phyloP scores from a whole-genome alignment of 192 early-diverging fungal species.

The Coemansia sp. region DNA sequence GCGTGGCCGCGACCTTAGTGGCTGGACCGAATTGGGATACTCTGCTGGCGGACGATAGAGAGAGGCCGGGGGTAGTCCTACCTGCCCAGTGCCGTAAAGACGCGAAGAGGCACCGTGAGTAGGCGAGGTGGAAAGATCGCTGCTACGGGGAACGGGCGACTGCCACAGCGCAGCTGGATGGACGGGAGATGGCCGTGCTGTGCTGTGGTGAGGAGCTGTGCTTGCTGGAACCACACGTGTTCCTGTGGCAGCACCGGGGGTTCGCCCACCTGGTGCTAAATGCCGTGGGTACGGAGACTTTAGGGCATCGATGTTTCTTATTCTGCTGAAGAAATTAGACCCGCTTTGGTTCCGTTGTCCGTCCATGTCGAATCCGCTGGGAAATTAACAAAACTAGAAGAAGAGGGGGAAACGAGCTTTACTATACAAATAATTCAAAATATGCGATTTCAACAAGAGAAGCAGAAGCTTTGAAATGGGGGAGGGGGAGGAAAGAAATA shows the following conservation, averaged over 20 bases:
- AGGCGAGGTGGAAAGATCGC: conserved; percentile 10
- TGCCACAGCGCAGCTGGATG: conserved; percentile 21
- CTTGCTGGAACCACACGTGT: conserved; percentile 11
- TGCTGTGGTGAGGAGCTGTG: neutral
- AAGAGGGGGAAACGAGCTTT: neutral
- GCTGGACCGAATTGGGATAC: conserved; percentile 43
- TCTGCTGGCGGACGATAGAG: conserved; percentile 25
- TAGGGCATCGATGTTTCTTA: conserved; percentile 37
- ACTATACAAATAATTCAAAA: conserved; percentile 3
- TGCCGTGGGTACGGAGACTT: conserved; percentile 45
- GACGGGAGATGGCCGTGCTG: conserved; percentile 16
- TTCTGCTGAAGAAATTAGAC: conserved; percentile 40
- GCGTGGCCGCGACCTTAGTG: conserved; percentile 21
- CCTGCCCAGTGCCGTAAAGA: neutral
- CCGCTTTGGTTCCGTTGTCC: conserved; percentile 17
- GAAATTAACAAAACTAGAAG: neutral
- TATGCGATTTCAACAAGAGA: neutral
- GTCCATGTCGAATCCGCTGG: conserved; percentile 20
- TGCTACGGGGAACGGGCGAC: conserved; percentile 11
- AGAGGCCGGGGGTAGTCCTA: neutral
- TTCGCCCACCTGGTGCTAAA: conserved; percentile 14
- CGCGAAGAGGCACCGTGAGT: neutral
- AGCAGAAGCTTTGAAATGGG: neutral
- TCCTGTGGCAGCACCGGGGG: conserved; percentile 11
- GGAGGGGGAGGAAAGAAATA: neutral